Base-by-base conservation (phyloP, 345 rosid species). In the Isatis tinctoria region DNA sequence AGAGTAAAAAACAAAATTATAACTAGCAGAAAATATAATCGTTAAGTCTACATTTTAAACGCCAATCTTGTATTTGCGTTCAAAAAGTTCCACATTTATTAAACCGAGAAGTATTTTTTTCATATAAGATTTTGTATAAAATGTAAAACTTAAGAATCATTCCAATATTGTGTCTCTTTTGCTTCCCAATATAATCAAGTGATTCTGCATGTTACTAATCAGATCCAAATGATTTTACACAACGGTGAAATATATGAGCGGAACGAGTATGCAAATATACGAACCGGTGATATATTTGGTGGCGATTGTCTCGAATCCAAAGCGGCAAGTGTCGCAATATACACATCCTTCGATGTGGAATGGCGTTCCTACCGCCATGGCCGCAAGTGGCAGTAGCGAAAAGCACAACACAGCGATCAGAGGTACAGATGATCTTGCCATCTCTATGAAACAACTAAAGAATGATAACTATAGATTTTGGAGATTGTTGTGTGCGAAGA, bases 271-370 rank as follows among this genome's bases (percentile, higher is more conserved):
- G 18, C 8, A 17, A 52, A 33, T 37, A 5, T 10, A 56, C 58
- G 26, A 72, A 91, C 96, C 89, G 3, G 18, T 13, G 3, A 92
- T 82, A 65, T 74, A 81, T 67, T 77, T 33, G 33, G 85, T 79
- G 53, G 77, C 79, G 16, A 62, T 41, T 60, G 91, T 89, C 83
- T 88, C 89, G 26, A 92, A 87, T 36, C 94, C 94, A 64, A 77
- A 81, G 4, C 80, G 84, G 75, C 94, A 87, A 35, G 90, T 86
- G 73, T 90, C 90, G 41, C 96, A 92, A 63, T 85, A 88, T 63
- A 85, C 90, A 3, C n/a, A 10, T 54, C 97, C 92, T 3, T 16
- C 65, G 57, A 93, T 76, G 11, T 51, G 36, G 67, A 89, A 89
- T 13, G 88, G 81, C 39, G 76, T 67, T 58, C 72, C 76, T 43